Percentiles rank a stretch among this genome's conserved stretches.
Evolutionary conservation across 2,329 filamentous ascomycete species (phyloP).

Genomic region (Fonsecaea multimorphosa): DNA sequence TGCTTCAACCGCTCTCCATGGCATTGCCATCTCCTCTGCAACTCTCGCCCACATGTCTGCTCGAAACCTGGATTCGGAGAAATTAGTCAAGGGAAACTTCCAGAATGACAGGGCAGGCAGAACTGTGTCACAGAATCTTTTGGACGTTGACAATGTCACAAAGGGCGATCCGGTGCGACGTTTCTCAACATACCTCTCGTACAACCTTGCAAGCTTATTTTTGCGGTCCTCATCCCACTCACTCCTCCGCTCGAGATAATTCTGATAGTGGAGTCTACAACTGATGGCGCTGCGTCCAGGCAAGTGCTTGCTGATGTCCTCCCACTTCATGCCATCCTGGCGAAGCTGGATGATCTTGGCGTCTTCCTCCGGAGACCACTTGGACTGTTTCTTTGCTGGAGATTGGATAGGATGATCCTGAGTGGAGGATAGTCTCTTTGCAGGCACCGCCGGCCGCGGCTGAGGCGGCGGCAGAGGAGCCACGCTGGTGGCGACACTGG

Average conservation of each 20-base stretch:
- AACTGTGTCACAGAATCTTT: slow-evolving; percentile 16
- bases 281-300: slow-evolving; percentile 92
- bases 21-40: slow-evolving; percentile 91
- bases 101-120: slow-evolving; percentile 5
- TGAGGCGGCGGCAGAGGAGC: slow-evolving; percentile 34
- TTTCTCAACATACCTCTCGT: slow-evolving; percentile 76
- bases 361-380: slow-evolving; percentile 94
- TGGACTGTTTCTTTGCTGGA: slow-evolving; percentile 91
- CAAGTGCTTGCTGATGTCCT: slow-evolving; percentile 91
- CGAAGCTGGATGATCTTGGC: slow-evolving; percentile 90
- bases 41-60: slow-evolving; percentile 98
- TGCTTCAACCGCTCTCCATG: slow-evolving; percentile 92
- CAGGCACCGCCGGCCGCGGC: slow-evolving; percentile 34
- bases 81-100: slow-evolving; percentile 16
- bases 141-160: not conserved
- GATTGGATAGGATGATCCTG: slow-evolving; percentile 57
- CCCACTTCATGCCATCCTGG: slow-evolving; percentile 95
- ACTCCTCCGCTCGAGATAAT: slow-evolving; percentile 89
- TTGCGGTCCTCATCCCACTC: slow-evolving; percentile 98
- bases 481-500: slow-evolving; percentile 35
- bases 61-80: slow-evolving; percentile 74
- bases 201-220: slow-evolving; percentile 91
- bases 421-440: slow-evolving; percentile 48
- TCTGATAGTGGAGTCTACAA: slow-evolving; percentile 93
- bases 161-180: slow-evolving; percentile 35